phyloP scores from a whole-genome alignment of 2,329 filamentous ascomycete species.

The Ophiostoma australiae region DNA sequence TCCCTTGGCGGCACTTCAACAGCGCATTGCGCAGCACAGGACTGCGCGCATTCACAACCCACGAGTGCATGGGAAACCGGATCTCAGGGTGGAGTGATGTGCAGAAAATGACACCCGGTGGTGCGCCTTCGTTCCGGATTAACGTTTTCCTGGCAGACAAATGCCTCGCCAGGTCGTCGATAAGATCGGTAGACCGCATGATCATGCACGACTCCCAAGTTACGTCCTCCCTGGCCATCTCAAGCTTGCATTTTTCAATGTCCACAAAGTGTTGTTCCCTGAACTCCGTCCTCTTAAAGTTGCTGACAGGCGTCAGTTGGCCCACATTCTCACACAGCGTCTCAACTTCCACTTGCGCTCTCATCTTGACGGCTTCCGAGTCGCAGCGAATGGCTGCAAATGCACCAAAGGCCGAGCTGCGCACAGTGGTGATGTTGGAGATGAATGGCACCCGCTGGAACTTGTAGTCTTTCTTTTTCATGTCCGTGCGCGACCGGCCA shows the following conservation, averaged over 20 bases:
- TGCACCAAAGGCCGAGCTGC: constrained; percentile 83
- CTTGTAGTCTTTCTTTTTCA: constrained; percentile 83
- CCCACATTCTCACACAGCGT: constrained; percentile 70
- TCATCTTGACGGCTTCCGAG: constrained; percentile 67
- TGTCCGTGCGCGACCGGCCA: constrained; percentile 36
- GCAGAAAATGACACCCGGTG: constrained; percentile 43
- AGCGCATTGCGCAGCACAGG: constrained; percentile 60
- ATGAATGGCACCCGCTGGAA: constrained; percentile 87
- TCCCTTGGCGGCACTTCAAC: constrained; percentile 48
- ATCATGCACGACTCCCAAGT: neutral
- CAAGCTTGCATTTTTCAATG: neutral
- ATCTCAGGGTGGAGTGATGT: constrained; percentile 62
- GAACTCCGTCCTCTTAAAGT: neutral
- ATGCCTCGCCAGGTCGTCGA: neutral
- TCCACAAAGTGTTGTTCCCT: neutral
- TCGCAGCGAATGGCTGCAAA: constrained; percentile 85
- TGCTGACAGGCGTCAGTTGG: constrained; percentile 57
- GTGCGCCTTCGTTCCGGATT: constrained; percentile 34
- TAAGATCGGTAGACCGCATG: neutral
- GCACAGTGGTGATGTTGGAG: constrained; percentile 75
- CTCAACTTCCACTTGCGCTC: constrained; percentile 61
- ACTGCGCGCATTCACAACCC: constrained; percentile 72
- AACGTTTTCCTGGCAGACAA: constrained; percentile 31
- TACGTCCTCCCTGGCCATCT: neutral
- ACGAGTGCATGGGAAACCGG: constrained; percentile 74